Base-by-base conservation (phyloP, 768 basidiomycete genomes). In the Mycena olivaceomarginata region DNA sequence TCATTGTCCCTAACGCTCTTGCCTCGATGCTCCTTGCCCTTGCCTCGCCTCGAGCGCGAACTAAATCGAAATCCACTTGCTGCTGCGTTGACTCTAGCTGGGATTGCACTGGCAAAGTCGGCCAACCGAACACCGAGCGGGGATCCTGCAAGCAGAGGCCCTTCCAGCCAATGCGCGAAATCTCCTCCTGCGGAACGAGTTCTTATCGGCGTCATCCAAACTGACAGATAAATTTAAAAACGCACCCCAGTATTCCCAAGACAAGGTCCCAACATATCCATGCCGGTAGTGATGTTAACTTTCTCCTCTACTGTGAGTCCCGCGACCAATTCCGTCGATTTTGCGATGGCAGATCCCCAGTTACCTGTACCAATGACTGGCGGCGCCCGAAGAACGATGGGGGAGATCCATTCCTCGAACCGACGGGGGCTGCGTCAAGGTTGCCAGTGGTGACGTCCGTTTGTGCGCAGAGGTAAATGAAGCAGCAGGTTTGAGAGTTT, bases 21-120 rank as follows among this genome's bases (percentile, higher is more conserved):
- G n/a, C n/a, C n/a, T n/a, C n/a, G n/a, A n/a, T n/a, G n/a, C 82
- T 95, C 94, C 73, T 86, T 62, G 12, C 93, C 94, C 87, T 90
- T 1, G n/a, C n/a, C n/a, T n/a, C n/a, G n/a, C n/a, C n/a, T n/a
- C n/a, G n/a, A 37, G 84, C 81, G 43, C 53, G 3, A 25, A 76
- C 48, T 40, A 74, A 64, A 59, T 43, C 22, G 13, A 45, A 16
- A 13, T 83, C 90, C 81, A 94, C 85, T 94, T 8, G 92, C 86
- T 5, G 92, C 94, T 0, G 88, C 85, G 37, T 91, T 92, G 74
- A 94, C 85, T 2, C 90, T 91, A 7, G 93, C 88, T 0, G 94
- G 93, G 82, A 93, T 94, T 2, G 88, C 88, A 18, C 88, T 89
- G 6, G 88, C 91, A 8, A 88, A 86, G 75, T 93, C 89, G 0